Percentiles rank a stretch among this genome's conserved stretches.
These are phyloP conservation scores for Fusarium subtropicale DNA, from an alignment of 2,329 filamentous ascomycete species.

Conservation along the genomic window DNA sequence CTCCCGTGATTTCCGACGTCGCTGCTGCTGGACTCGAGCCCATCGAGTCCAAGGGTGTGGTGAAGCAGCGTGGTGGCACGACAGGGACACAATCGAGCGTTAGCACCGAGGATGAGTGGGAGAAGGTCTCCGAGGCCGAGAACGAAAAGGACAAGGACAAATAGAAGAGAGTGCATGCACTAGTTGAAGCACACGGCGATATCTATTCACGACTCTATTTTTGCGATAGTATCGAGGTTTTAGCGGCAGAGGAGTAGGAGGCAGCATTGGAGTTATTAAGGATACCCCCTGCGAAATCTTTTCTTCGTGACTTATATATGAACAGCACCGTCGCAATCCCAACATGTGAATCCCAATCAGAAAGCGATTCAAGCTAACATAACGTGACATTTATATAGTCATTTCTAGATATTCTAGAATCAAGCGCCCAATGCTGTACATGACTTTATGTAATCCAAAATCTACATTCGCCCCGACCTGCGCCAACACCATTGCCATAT, in stretches of 20 bases:
- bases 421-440: constrained; percentile 2
- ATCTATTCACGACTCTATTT: not conserved
- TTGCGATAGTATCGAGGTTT: constrained; percentile 6
- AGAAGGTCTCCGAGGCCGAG: constrained; percentile 85
- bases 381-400: constrained; percentile 6
- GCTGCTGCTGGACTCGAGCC: constrained; percentile 57
- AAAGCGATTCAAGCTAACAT: constrained; percentile 19
- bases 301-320: constrained; percentile 42
- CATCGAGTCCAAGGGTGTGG: constrained; percentile 56
- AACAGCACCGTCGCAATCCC: constrained; percentile 35
- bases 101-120: constrained; percentile 97
- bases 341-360: constrained; percentile 15
- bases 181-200: not conserved
- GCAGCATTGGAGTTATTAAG: constrained; percentile 37
- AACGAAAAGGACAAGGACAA: constrained; percentile 69
- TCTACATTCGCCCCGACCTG: constrained; percentile 4
- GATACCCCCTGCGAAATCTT: constrained; percentile 46
- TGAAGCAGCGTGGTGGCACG: constrained; percentile 61
- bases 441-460: not conserved
- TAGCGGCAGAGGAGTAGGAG: constrained; percentile 17
- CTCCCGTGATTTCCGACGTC: constrained; percentile 8
- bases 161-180: constrained; percentile 44
- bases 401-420: not conserved
- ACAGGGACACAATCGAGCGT: constrained; percentile 66
- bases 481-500: constrained; percentile 6